Evolutionary conservation across 371 early-diverging fungal genomes (phyloP).

Genomic region (Mucor ambiguus): DNA sequence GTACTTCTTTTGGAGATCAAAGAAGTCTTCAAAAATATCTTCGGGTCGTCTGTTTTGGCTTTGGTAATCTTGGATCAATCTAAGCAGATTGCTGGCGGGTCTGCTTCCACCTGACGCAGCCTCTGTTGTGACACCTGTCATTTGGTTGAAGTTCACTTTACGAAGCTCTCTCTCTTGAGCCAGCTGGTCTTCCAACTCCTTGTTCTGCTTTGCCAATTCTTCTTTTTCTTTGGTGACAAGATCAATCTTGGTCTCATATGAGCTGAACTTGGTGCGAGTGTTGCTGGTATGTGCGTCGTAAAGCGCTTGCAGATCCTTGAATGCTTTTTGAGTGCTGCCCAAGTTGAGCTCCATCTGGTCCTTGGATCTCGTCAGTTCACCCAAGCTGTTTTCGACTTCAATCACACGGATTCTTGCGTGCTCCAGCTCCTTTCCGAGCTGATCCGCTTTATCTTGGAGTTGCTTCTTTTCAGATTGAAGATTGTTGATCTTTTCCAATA

Average conservation of each 20-base stretch:
- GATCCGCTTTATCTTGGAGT: neutral
- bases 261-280: neutral
- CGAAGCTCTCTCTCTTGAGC: slow-evolving; percentile 11
- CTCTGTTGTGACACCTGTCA: neutral
- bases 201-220: neutral
- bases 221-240: slow-evolving; percentile 5
- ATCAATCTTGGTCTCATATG: neutral
- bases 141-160: slow-evolving; percentile 1
- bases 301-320: neutral
- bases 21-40: slow-evolving; percentile 19
- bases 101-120: neutral
- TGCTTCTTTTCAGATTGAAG: slow-evolving; percentile 1
- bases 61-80: slow-evolving; percentile 16
- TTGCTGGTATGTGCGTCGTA: slow-evolving; percentile 1
- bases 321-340: slow-evolving; percentile 2
- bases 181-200: slow-evolving; percentile 5
- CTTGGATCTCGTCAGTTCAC: neutral
- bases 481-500: neutral
- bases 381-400: neutral
- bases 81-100: neutral
- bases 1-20: slow-evolving; percentile 5
- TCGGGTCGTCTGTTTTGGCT: slow-evolving; percentile 9
- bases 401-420: neutral
- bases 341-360: slow-evolving; percentile 4
- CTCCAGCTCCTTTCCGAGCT: neutral